These are phyloP conservation scores for Globisporangium cystogenes DNA, from an alignment of 352 stramenopile genomes.

Conservation along the genomic window DNA sequence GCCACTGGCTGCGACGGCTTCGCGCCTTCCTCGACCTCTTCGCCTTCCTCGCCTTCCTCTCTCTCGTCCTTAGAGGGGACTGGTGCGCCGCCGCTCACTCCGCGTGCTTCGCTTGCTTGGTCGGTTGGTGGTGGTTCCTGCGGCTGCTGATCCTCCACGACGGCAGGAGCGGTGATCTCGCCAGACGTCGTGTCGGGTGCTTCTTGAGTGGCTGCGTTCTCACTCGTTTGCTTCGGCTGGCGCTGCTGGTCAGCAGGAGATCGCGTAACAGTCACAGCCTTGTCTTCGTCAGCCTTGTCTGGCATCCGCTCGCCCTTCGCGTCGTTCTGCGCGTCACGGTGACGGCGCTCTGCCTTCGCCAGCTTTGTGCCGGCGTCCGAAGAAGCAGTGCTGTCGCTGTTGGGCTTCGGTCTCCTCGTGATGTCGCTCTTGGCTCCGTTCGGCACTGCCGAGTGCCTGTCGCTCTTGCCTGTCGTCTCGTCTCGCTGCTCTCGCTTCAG, in stretches of 20 bases:
- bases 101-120: conserved; percentile 2
- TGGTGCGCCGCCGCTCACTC: not conserved
- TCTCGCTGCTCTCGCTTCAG: not conserved
- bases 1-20: not conserved
- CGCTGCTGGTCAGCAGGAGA: not conserved
- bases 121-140: not conserved
- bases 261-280: not conserved
- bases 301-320: not conserved
- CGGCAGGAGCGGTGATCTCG: not conserved
- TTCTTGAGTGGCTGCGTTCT: not conserved
- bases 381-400: not conserved
- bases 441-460: too few relatives aligned
- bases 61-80: not conserved
- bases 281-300: not conserved
- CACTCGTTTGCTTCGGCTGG: not conserved
- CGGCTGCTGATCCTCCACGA: not conserved
- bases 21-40: conserved; percentile 1
- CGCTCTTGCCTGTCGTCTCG: not conserved
- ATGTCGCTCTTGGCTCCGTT: not conserved
- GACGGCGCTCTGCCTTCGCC: not conserved
- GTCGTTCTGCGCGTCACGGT: not conserved
- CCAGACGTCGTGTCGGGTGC: not conserved
- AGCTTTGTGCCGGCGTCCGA: not conserved
- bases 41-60: conserved; percentile 2
- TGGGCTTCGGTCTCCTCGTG: not conserved